Base-by-base conservation (phyloP, 2,329 filamentous ascomycete species). In the Cytospora leucostoma region DNA sequence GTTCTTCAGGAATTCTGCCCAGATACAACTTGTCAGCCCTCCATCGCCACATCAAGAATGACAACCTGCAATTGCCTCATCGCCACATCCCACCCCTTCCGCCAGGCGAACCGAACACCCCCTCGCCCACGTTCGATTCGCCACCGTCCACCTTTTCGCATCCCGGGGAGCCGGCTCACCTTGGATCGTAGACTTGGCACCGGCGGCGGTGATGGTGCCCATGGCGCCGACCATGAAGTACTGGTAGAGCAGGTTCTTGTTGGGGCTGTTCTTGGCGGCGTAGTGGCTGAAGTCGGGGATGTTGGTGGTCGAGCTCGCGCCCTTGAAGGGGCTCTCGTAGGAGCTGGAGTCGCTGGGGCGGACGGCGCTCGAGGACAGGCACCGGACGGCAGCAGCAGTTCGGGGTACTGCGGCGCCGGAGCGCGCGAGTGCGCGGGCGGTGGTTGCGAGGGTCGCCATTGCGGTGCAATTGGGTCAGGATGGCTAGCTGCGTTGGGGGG, bases 191-290 rank as follows among this genome's bases (percentile, higher is more conserved):
- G 91, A 92, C 89, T 99, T 99, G 76, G 94, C 95, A 75, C 94
- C 94, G 70, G 95, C 90, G 64, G 94, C 94, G 69, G 90, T 88
- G 76, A 98, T 84, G 74, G 95, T 90, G 76, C 95, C 95, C 85
- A 99, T 90, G 62, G 92, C 89, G 73, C 95, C 95, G 70, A 97
- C 95, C 92, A 98, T 97, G 82, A 99, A 98, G 86, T 99, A 99
- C 74, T 89, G 88, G 79, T 97, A 95, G 71, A 96, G 82, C 83
- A 93, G 90, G 81, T 96, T 97, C 74, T 83, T 83, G 70, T 81
- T 84, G 77, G 89, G 83, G 71, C 80, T 80, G 69, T 82, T 81
- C 76, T 87, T 88, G 79, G 86, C 89, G 80, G 88, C 83, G 83
- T 99, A 99, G 77, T 93, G 89, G 77, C 86, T 86, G 80, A 96